Evolutionary conservation across 1,284 basidiomycete genomes (phyloP), one percentile per base, ranked within the genome.

Genomic region (Porogramme epimiltina): DNA sequence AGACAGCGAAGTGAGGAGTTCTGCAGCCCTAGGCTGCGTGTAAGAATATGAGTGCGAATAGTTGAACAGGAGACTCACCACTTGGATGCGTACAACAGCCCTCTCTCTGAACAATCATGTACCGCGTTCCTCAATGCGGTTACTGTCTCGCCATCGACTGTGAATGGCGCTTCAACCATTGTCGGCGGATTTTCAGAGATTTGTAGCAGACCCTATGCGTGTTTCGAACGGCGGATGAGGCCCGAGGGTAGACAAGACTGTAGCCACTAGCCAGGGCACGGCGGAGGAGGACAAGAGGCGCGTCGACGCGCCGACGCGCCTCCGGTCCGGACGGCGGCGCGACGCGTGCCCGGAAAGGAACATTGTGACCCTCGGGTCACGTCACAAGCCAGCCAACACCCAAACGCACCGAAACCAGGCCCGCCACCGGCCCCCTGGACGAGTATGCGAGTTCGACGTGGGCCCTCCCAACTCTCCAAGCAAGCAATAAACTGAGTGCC

Each of bases 1-100:
- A 10, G 85, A 78, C 24, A 86, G 73, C 18, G 87, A 80, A 16
- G 86, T 74, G 47, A 91, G 73, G 18, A 91, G 74, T 63, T 91
- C 89, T 19, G 88, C 83, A 20, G 87, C 81, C 89, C 89, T 64
- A 40, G 58, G 51, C 51, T 57, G 47, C 52, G 53, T 26, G 19
- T 53, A 8, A 52, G 20, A 19, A 45, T n/a, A n/a, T n/a, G 20
- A 42, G 16, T 31, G 37, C 26, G 23, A 52, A 50, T 41, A 13
- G 45, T 55, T 31, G 22, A 25, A n/a, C 44, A 44, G 37, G 26
- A 31, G 39, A 66, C 78, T 50, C 61, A 89, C 89, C 89, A 91
- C 75, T 89, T 91, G 39, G 87, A 80, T 42, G 88, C 85, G 26
- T 79, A 61, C 28, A 59, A 45, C 22, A 73, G 54, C 2, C 68